Percentiles rank a stretch among this genome's conserved stretches.
Evolutionary conservation across 2,329 filamentous ascomycete genomes (phyloP).

Genomic region (Talaromyces sp.): DNA sequence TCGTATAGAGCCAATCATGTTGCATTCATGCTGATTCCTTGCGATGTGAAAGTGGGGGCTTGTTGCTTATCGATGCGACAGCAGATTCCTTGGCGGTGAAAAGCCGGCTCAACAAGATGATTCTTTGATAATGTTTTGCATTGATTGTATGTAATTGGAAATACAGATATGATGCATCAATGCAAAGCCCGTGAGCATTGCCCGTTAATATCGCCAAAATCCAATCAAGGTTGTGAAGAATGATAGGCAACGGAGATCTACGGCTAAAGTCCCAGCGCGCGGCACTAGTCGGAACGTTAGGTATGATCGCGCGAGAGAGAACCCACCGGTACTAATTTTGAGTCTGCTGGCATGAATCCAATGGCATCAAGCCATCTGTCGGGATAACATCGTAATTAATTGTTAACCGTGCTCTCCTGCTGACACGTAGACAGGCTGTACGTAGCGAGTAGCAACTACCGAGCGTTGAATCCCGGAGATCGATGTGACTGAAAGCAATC

Average conservation of each 20-base stretch:
- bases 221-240: conserved; percentile 1
- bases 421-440: not conserved
- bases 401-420: not conserved
- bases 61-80: not conserved
- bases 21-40: not conserved
- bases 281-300: not conserved
- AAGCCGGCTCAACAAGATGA: not conserved
- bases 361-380: not conserved
- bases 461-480: not conserved
- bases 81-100: no score
- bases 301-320: conserved; percentile 15
- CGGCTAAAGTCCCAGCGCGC: not conserved
- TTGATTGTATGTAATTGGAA: not conserved
- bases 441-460: not conserved
- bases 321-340: conserved; percentile 2
- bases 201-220: not conserved
- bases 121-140: not conserved
- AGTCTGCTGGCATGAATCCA: not conserved
- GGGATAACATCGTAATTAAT: not conserved
- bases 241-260: not conserved
- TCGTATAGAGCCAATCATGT: not conserved
- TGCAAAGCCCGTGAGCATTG: not conserved
- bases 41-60: not conserved
- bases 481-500: not conserved
- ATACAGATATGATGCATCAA: not conserved